Evolutionary conservation across 768 basidiomycete genomes (phyloP).

Genomic region (Leccinellum luteum): DNA sequence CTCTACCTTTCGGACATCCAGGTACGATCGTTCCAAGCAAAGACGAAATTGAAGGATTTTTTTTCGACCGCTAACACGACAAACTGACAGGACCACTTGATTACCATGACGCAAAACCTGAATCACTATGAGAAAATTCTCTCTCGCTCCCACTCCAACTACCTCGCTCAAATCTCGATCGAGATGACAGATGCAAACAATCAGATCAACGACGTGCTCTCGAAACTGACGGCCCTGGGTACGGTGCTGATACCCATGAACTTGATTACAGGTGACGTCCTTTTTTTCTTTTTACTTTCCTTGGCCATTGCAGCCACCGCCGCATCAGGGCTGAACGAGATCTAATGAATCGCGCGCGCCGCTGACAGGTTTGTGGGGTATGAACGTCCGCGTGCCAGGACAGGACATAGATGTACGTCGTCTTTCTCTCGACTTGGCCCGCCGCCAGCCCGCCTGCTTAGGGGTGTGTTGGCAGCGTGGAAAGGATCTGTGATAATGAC

Average conservation of each 20-base stretch:
- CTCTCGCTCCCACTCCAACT: conserved; percentile 97
- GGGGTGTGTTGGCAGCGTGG: background rate
- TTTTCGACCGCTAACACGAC: conserved; percentile 3
- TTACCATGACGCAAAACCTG: conserved; percentile 99
- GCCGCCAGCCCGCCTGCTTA: background rate
- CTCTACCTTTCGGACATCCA: conserved; percentile 95
- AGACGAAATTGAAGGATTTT: background rate
- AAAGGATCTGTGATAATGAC: background rate
- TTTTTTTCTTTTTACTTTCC: background rate
- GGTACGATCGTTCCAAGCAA: conserved; percentile 32
- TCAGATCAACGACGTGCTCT: conserved; percentile 98
- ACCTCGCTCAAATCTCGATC: conserved; percentile 98
- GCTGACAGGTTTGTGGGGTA: conserved; percentile 81
- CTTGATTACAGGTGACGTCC: conserved; percentile 75
- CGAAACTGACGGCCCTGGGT: conserved; percentile 95
- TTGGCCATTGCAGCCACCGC: background rate
- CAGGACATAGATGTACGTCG: conserved; percentile 50
- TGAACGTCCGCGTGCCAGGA: conserved; percentile 98
- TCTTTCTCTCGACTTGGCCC: background rate
- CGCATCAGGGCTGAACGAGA: background rate
- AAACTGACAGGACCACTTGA: conserved; percentile 78
- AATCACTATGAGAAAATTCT: conserved; percentile 99
- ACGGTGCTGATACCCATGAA: conserved; percentile 98
- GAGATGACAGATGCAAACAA: conserved; percentile 99
- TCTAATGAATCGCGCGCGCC: background rate